Base-by-base conservation (phyloP, 495 filamentous ascomycete genomes). In the Xylaria telfairii region DNA sequence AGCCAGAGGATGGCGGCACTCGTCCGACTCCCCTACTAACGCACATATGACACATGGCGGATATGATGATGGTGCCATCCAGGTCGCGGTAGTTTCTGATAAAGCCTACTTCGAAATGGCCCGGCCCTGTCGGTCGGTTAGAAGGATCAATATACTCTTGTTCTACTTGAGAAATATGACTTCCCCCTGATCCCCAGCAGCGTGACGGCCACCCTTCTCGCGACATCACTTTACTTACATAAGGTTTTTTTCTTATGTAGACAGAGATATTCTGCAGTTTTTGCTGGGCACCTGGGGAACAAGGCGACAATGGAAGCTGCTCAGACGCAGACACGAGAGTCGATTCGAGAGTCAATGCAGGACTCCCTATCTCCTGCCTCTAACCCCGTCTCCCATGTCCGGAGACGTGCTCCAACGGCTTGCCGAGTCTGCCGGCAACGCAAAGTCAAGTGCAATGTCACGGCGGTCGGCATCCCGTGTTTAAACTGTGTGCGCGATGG, bases 371-470 rank as follows among this genome's bases (percentile, higher is more conserved):
- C 54, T 37, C 54, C 54, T 7, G 54, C 17, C 30, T 59, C 54
- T 37, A 37, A 19, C 30, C 26, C 54, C 10, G 54, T 59, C 30
- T 19, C 54, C 26, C 28, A 37, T 32, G 30, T 59, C 26, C 54
- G 54, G 54, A 59, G 54, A n/a, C 54, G 54, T 7, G 54, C 54
- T n/a, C 54, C 54, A 15, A 5, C 54, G 17, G 54, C 54, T 17
- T 59, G 54, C 30, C 54, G 54, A 15, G 54, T 59, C 26, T 59
- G 54, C 26, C 54, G 54, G 54, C 54, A 59, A 59, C 54, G 54
- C 8, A 59, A 59, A 37, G 54, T 59, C 15, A 59, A 59, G 30
- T 59, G 54, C 54, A 59, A 59, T 37, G 54, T 59, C 54, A 59
- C 54, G 0, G 54, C 54, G 0, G 54, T 59, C 17, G 54, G 54